Percentiles rank a stretch among this genome's conserved stretches.
Conservation (phyloP, 257 asterid genomes). For the Ajuga chamaepitys region DNA sequence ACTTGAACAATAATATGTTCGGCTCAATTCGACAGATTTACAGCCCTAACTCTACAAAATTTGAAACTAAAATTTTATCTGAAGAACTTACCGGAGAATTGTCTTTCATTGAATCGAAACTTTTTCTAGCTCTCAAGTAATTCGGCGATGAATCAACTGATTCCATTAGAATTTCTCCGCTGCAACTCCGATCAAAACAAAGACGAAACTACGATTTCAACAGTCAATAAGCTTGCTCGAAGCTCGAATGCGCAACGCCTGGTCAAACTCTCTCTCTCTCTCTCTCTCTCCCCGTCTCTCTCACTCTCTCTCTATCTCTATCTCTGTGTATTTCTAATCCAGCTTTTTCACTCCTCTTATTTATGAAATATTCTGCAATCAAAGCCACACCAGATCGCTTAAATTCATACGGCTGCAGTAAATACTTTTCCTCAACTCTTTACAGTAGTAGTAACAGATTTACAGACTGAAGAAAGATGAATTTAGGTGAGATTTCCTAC, state of each 20-base stretch:
- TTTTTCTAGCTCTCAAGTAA: slow-evolving; percentile 30
- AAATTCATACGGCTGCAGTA: neutral
- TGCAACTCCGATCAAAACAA: slow-evolving; percentile 13
- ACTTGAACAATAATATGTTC: no score
- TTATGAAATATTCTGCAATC: slow-evolving; percentile 27
- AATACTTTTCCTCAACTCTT: neutral
- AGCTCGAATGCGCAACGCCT: no score
- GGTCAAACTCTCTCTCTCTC: no score
- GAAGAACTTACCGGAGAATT: slow-evolving; percentile 37
- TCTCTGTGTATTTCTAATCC: neutral
- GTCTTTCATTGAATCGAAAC: slow-evolving; percentile 40
- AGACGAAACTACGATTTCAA: slow-evolving; percentile 16
- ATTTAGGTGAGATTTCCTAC: neutral
- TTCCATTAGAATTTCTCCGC: slow-evolving; percentile 24
- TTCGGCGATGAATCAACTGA: slow-evolving; percentile 52
- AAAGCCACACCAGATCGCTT: slow-evolving; percentile 6
- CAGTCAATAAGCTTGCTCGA: slow-evolving; percentile 15
- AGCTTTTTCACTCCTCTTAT: neutral
- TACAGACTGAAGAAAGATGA: slow-evolving; percentile 12
- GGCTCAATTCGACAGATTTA: no score
- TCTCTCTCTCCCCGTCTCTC: no score
- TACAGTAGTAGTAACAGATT: neutral
- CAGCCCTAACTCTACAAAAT: no score
- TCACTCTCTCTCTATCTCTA: no score
- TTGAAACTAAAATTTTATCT: neutral